Conservation (phyloP, 2,329 filamentous ascomycete genomes). For the Aspergillus neotritici region DNA sequence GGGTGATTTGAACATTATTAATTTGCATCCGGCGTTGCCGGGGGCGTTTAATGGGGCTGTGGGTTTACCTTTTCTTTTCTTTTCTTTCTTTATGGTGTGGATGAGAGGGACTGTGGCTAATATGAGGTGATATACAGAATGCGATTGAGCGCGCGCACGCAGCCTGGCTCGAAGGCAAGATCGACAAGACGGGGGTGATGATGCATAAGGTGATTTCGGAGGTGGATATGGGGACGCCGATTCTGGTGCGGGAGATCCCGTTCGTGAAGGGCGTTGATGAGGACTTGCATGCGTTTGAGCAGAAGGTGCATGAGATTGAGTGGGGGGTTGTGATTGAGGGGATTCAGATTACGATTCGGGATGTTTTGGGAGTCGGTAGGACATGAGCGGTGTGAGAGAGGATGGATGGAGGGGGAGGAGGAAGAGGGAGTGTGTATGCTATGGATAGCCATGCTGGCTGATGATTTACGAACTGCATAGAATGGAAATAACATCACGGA, state of each 20-base stretch:
- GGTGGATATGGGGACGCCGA: slow-evolving; percentile 73
- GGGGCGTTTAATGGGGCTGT: slow-evolving; percentile 69
- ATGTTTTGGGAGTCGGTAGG: slow-evolving; percentile 27
- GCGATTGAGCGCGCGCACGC: slow-evolving; percentile 74
- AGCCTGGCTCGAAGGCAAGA: slow-evolving; percentile 63
- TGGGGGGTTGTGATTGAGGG: slow-evolving; percentile 75
- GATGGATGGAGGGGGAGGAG: too few species aligned
- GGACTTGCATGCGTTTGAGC: slow-evolving; percentile 59
- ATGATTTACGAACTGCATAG: not conserved
- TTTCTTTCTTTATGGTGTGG: not conserved
- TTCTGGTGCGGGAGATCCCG: slow-evolving; percentile 64
- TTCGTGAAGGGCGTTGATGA: slow-evolving; percentile 57
- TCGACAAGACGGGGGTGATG: slow-evolving; percentile 74
- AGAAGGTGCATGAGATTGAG: slow-evolving; percentile 69
- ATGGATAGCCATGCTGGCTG: too few species aligned
- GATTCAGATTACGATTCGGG: slow-evolving; percentile 36
- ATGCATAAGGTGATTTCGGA: slow-evolving; percentile 75
- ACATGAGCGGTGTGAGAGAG: too few species aligned
- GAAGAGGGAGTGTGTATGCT: too few species aligned
- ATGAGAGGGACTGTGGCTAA: slow-evolving; percentile 1
- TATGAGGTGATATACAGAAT: slow-evolving; percentile 27
- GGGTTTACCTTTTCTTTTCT: slow-evolving; percentile 15
- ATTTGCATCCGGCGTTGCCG: slow-evolving; percentile 70
- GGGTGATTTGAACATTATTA: slow-evolving; percentile 62
- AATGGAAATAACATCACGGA: not conserved